A percentile compares a stretch with the other conserved stretches of the same genome.
Evolutionary conservation across 495 filamentous ascomycete genomes (phyloP).

Genomic region (Xylaria flabelliformis): DNA sequence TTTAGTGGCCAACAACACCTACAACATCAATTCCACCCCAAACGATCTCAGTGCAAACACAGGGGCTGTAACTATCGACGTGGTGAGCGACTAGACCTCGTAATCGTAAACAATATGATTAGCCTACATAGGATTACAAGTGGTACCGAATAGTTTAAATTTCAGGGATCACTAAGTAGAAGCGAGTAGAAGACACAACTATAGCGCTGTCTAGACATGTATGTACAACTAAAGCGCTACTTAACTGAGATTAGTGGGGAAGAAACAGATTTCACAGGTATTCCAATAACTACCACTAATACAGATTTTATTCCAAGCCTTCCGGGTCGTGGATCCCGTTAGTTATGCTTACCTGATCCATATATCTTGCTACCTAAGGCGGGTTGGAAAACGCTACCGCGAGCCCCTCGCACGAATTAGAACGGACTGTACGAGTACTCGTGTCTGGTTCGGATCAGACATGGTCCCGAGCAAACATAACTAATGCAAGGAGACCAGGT

Average conservation of each 20-base stretch:
- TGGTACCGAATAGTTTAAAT: neutral
- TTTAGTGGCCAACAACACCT: neutral
- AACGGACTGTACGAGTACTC: neutral
- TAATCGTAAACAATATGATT: neutral
- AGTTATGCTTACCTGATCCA: neutral
- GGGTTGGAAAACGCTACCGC: neutral
- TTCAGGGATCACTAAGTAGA: neutral
- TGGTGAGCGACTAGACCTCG: neutral
- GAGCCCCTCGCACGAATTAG: neutral
- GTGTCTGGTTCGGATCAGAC: neutral
- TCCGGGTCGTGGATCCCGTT: neutral
- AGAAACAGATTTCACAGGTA: neutral
- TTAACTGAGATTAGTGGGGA: neutral
- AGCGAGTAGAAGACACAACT: neutral
- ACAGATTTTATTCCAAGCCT: neutral
- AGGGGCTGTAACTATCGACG: neutral
- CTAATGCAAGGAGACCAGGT: neutral
- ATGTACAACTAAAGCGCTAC: neutral
- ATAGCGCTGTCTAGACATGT: neutral
- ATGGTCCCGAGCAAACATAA: neutral
- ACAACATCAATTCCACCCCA: neutral
- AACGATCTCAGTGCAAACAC: neutral
- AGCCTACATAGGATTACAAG: neutral
- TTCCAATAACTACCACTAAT: neutral
- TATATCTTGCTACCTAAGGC: neutral